phyloP scores from a whole-genome alignment of 176 grass and related monocot genomes.

The Juncus effusus region DNA sequence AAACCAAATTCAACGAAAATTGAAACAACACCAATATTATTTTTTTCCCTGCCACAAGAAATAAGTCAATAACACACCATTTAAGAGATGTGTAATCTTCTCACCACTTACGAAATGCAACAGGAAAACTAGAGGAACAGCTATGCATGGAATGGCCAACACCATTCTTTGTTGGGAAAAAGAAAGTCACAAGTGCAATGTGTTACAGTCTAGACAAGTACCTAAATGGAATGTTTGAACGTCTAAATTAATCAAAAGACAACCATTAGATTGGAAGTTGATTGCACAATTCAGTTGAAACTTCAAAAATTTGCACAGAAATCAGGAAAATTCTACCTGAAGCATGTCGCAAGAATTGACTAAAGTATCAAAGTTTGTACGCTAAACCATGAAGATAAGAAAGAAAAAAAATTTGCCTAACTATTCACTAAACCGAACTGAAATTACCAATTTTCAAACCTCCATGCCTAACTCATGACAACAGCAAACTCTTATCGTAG shows the following conservation, averaged over 20 bases:
- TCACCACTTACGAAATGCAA: neutral
- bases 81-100: neutral
- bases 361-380: slow-evolving; percentile 4
- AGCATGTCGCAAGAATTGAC: slow-evolving; percentile 4
- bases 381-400: neutral
- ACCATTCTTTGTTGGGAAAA: slow-evolving; percentile 21
- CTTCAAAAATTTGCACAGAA: neutral
- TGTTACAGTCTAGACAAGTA: slow-evolving; percentile 21
- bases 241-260: neutral
- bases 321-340: neutral
- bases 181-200: slow-evolving; percentile 3
- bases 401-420: slow-evolving; percentile 9
- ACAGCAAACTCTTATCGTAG: slow-evolving; percentile 17
- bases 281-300: slow-evolving; percentile 9
- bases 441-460: slow-evolving; percentile 26
- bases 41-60: slow-evolving; percentile 11
- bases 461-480: slow-evolving; percentile 29
- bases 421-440: slow-evolving; percentile 32
- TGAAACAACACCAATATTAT: neutral
- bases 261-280: slow-evolving; percentile 7
- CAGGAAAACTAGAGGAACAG: neutral
- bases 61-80: neutral
- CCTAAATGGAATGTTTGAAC: slow-evolving; percentile 3
- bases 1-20: slow-evolving; percentile 4
- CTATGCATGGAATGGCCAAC: slow-evolving; percentile 23